Conservation (phyloP, 306 rosid genomes). For the Malus sieversii region DNA sequence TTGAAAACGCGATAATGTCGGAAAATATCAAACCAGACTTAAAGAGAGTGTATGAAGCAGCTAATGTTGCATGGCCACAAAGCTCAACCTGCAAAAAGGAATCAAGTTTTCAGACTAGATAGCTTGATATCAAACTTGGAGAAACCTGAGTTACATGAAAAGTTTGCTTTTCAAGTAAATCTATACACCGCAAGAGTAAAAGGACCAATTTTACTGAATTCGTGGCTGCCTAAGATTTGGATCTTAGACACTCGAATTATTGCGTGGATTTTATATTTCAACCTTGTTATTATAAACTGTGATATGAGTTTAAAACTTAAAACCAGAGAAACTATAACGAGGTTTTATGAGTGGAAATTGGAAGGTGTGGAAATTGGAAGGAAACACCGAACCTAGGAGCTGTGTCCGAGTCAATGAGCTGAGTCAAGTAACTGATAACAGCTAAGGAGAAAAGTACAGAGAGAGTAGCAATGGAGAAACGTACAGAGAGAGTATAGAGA, state of each 20-base stretch:
- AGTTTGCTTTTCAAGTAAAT: background rate
- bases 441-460: too few relatives aligned
- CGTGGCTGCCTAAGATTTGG: background rate
- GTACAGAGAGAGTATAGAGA: too few relatives aligned
- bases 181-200: background rate
- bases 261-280: background rate
- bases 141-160: background rate
- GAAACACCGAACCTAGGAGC: background rate
- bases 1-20: slow-evolving; percentile 43
- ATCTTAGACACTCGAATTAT: too few relatives aligned
- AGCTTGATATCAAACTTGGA: background rate
- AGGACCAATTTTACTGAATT: background rate
- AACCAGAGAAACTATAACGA: too few relatives aligned
- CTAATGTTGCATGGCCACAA: slow-evolving; percentile 88
- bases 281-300: background rate
- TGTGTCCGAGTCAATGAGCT: background rate
- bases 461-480: too few relatives aligned
- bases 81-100: slow-evolving; percentile 25
- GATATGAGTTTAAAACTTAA: background rate
- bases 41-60: slow-evolving; percentile 55
- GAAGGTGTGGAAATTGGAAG: too few relatives aligned
- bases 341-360: background rate
- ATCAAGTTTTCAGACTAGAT: background rate
- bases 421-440: too few relatives aligned
- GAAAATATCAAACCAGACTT: slow-evolving; percentile 36